Base-by-base conservation (phyloP, 192 early-diverging fungal species). In the Linnemannia schmuckeri region DNA sequence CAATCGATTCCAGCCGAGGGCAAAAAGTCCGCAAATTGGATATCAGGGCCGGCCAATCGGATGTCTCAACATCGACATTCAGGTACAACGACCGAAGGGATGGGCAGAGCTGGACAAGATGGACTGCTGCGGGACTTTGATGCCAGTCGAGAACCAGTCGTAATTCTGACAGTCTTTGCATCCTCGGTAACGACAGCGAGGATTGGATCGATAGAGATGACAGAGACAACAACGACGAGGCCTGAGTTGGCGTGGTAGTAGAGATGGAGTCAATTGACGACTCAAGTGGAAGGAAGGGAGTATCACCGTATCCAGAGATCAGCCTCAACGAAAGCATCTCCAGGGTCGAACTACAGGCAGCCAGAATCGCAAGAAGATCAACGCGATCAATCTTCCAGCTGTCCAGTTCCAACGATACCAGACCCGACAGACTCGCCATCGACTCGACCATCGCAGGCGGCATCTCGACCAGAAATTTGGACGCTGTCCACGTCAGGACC, bases 21-120 rank as follows among this genome's bases (percentile, higher is more conserved):
- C 73, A 81, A 47, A 69, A 61, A 38, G n/a, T 68, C 27, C 46
- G 55, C 15, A 74, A 33, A 40, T 30, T 20, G 8, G 22, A 27
- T 13, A 47, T 49, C 0, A 81, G 41, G 10, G n/a, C n/a, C 6
- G 41, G 1, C 7, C 74, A 24, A 42, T 81, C 72, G 37, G 46
- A 61, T 74, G 72, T 55, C 61, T 74, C 78, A 20, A 63, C 41
- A 30, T 74, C 78, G 40, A 80, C 78, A 24, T 46, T 80, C 18
- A 80, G 49, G 40, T 74, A 24, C 22, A 80, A 30, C 24, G 54
- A 44, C 33, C 63, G 15, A 1, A 80, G 42, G 1, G 57, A 55
- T 37, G 78, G 78, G 38, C 78, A 80, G 46, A 72, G 40, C 7
- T 40, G 18, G 0, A 71, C 55, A 12, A 80, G 12, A 24, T 66